Evolutionary conservation across 2,329 filamentous ascomycete genomes (phyloP), one percentile per base, ranked within the genome.

Genomic region (Aspergillus niger): DNA sequence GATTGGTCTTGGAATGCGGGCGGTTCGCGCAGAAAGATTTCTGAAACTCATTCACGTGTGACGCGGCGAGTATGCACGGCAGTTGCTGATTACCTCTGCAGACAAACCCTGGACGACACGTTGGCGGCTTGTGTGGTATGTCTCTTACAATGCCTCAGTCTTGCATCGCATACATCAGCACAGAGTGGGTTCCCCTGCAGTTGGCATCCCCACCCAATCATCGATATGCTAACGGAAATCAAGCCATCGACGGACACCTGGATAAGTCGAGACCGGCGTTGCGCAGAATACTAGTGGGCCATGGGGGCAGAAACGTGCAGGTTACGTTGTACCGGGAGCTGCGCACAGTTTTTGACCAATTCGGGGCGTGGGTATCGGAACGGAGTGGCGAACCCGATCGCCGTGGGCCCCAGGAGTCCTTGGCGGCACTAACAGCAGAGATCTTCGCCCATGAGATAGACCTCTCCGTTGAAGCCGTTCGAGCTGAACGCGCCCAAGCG

Each of bases 111-210:
- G 55, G 72, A 73, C 48, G 71, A 77, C 49, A 79, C 74, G 17
- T 68, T 79, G 55, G 74, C 72, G 55, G 76, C 77, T 39, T 71
- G 73, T 61, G 69, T 77, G 8, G 70, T 73, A 65, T 78, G 76
- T 57, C 65, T 79, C 24, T 62, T 79, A 41, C 72, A 74, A 60
- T 77, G 76, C 63, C 60, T 78, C 49, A 76, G 74, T 66, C 67
- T 74, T 49, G 59, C 66, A 22, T 63, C 67, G 38, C 62, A 65
- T 49, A 59, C 53, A 30, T 61, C 69, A 24, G 59, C 62, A 30
- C 52, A 67, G 67, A 70, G 74, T 73, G 50, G 64, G 70, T 70
- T 43, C 7, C 20, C 32, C 50, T 38, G 36, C 22, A 44, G 20
- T 30, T 36, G 5, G 26, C 24, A 24, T 53, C 22, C 8, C 11